phyloP scores from a whole-genome alignment of 768 basidiomycete species.

The Clavaria fumosa region DNA sequence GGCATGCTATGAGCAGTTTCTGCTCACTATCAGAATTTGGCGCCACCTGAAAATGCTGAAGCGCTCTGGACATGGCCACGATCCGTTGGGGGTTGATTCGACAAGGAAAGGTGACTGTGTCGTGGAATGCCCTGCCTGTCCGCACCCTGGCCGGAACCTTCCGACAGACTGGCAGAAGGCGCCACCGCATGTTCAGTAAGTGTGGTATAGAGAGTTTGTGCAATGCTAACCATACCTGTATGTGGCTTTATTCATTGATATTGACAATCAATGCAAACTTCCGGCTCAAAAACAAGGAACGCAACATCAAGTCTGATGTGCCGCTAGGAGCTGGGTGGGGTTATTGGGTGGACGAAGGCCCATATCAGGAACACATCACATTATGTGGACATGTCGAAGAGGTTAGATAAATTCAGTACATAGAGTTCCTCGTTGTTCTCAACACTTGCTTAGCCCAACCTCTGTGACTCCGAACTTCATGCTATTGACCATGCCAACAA shows the following conservation, averaged over 20 bases:
- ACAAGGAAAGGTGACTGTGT: slow-evolving; percentile 11
- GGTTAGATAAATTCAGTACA: slow-evolving; percentile 4
- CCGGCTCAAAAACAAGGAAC: slow-evolving; percentile 14
- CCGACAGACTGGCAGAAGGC: slow-evolving; percentile 9
- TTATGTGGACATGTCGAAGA: slow-evolving; percentile 6
- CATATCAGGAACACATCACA: slow-evolving; percentile 7
- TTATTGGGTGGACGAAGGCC: slow-evolving; percentile 10
- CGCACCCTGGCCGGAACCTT: slow-evolving; percentile 12
- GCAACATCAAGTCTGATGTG: slow-evolving; percentile 13
- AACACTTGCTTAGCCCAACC: slow-evolving; percentile 5
- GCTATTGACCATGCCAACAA: slow-evolving; percentile 8
- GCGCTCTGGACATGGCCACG: slow-evolving; percentile 12
- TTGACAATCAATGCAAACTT: slow-evolving; percentile 21
- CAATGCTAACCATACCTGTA: slow-evolving; percentile 5
- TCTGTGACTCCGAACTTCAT: slow-evolving; percentile 8
- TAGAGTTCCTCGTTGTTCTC: neutral
- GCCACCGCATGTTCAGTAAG: slow-evolving; percentile 2
- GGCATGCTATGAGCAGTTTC: slow-evolving; percentile 7
- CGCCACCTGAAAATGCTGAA: slow-evolving; percentile 14
- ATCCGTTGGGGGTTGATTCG: neutral
- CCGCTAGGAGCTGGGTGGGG: slow-evolving; percentile 12
- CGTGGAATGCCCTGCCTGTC: slow-evolving; percentile 16
- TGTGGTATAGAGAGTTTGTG: neutral
- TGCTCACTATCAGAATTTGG: slow-evolving; percentile 8
- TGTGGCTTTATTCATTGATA: slow-evolving; percentile 17